A percentile compares a stretch with the other conserved stretches of the same genome.
Evolutionary conservation across 768 basidiomycete species (phyloP).

Genomic region (Leccinum sublutescens): DNA sequence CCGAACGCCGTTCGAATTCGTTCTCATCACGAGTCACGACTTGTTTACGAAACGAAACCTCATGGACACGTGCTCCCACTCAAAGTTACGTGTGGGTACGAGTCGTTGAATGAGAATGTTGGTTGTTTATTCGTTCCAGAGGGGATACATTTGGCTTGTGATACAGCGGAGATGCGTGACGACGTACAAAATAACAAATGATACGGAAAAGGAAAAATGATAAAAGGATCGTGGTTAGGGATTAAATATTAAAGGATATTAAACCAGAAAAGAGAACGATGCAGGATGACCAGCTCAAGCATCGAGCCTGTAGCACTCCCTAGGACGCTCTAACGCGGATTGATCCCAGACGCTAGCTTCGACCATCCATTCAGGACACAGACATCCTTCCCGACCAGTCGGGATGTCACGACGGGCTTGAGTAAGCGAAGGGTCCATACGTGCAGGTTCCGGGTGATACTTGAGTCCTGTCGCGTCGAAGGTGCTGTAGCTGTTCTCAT

Average conservation of each 20-base stretch:
- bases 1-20: too few relatives aligned
- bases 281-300: constrained; percentile 4
- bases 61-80: too few relatives aligned
- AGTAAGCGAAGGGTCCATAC: not conserved
- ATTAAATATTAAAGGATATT: not conserved
- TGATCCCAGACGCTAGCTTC: constrained; percentile 13
- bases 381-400: constrained; percentile 11
- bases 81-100: too few relatives aligned
- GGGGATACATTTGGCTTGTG: too few relatives aligned
- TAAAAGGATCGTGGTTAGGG: not conserved
- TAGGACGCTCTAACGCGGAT: not conserved
- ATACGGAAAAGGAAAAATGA: too few relatives aligned
- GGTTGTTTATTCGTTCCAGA: too few relatives aligned
- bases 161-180: too few relatives aligned
- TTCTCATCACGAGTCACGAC: too few relatives aligned
- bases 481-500: constrained; percentile 7
- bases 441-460: not conserved
- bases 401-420: not conserved
- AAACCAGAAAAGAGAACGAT: not conserved
- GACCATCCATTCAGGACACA: constrained; percentile 27
- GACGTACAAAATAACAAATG: too few relatives aligned
- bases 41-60: too few relatives aligned
- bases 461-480: not conserved
- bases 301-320: not conserved
- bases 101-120: too few relatives aligned